phyloP scores from a whole-genome alignment of 2,329 filamentous ascomycete genomes.

The Cadophora gregata region DNA sequence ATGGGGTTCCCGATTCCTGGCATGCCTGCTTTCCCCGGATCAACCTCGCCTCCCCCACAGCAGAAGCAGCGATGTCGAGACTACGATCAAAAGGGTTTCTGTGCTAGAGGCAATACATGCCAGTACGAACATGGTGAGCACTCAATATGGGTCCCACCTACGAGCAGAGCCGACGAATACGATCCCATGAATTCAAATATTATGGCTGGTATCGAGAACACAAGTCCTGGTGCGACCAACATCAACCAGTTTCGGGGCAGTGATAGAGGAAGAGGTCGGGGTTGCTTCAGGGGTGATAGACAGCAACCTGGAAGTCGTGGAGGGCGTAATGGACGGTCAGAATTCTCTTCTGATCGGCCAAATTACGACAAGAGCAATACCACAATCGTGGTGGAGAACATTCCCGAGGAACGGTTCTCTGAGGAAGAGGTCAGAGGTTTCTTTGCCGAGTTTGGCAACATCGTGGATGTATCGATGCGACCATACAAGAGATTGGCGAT shows the following conservation, averaged over 20 bases:
- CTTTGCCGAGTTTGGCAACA: conserved; percentile 74
- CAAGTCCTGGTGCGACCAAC: conserved; percentile 7
- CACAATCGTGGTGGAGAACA: conserved; percentile 77
- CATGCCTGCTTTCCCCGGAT: conserved; percentile 45
- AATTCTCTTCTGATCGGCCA: conserved; percentile 69
- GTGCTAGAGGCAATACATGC: conserved; percentile 70
- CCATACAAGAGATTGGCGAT: conserved; percentile 70
- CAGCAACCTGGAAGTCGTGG: conserved; percentile 27
- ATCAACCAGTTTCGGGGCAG: conserved; percentile 32
- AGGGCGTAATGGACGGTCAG: conserved; percentile 48
- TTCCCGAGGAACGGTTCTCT: conserved; percentile 72
- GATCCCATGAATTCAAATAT: conserved; percentile 61
- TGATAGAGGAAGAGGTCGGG: conserved; percentile 43
- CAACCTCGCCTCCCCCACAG: conserved; percentile 30
- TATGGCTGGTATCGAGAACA: conserved; percentile 39
- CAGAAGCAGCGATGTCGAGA: conserved; percentile 62
- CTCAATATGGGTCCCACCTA: conserved; percentile 48
- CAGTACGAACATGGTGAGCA: conserved; percentile 71
- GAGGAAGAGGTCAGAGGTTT: conserved; percentile 71
- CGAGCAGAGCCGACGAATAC: conserved; percentile 53
- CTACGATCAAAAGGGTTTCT: conserved; percentile 76
- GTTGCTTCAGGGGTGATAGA: conserved; percentile 39
- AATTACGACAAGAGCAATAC: conserved; percentile 67
- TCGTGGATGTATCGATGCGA: conserved; percentile 69
- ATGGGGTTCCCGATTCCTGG: conserved; percentile 57